Base-by-base conservation (phyloP, 2,329 filamentous ascomycete genomes). In the Aspergillus sp. region DNA sequence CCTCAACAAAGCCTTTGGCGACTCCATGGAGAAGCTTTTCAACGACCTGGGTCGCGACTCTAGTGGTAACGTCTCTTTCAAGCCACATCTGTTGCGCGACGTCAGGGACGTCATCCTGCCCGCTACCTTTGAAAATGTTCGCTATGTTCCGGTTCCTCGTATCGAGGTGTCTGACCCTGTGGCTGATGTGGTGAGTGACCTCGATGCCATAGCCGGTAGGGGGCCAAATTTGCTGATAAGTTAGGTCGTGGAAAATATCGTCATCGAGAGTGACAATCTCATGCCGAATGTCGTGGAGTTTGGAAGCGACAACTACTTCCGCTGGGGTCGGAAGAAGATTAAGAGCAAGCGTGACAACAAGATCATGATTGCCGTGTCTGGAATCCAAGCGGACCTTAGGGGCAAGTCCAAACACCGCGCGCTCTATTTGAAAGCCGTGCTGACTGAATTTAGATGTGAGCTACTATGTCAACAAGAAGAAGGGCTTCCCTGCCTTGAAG, bases 241-340 rank as follows among this genome's bases (percentile, higher is more conserved):
- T 13, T 47, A 69, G 67, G 62, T 97, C 45, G 83, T 99, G 42
- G 94, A 99, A 78, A 99, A 99, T 72, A 78, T 99, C 10, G 88
- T 97, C 43, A 83, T 99, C 48, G 94, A 99, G 77, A 92, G 90
- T 60, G 92, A 97, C 78, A 99, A 99, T 76, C 86, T 99, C 63
- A 91, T 92, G 76, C 94, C 94, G 58, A 99, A 99, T 64, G 81
- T 93, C 4, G 73, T 96, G 36, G 93, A 99, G 72, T 81, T 97
- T 56, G 84, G 86, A 54, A 94, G 86, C 68, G 92, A 97, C 76
- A 94, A 97, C 78, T 95, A 94, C 78, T 91, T 92, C 83, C 87
- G 89, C 61, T 96, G 89, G 86, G 94, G 93, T 34, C 91, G 94
- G 68, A 97, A 95, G 85, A 87, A 87, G 70, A 81, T 91, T 63